Base-by-base conservation (phyloP, 257 asterid genomes). In the Przewalskia tangutica region DNA sequence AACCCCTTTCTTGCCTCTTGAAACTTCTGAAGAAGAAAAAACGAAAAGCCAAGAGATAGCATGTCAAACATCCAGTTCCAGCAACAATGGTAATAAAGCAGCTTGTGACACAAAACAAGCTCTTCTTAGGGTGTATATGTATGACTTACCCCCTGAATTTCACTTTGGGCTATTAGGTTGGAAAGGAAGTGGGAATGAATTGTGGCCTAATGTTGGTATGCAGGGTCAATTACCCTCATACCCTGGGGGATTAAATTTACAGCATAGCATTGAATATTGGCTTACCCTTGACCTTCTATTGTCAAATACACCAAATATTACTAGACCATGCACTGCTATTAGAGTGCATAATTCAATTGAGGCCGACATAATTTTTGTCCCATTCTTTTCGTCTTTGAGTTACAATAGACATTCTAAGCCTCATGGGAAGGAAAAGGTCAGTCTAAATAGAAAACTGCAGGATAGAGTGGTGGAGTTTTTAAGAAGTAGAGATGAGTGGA, bases 151-250 rank as follows among this genome's bases (percentile, higher is more conserved):
- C 38, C 90, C 91, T 8, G 89, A 91, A n/a, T 92, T 91, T 85
- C 98, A 94, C 89, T 94, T 94, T 55, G 97, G 98, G 53, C 81
- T 94, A 62, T 83, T 94, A 77, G 91, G 89, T 82, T 92, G 97
- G 95, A 83, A 73, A 9, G 90, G 87, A 77, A 70, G 9, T 32
- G 79, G 18, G 18, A 84, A 86, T 65, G 90, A 88, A 84, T 87
- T 81, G 17, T 92, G 98, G 98, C 98, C 97, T 85, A 82, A 42
- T 82, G 80, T 89, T 13, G 82, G 82, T 83, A 68, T 82, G 20
- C 81, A 56, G n/a, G 85, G 60, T 79, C 34, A 36, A 48, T 44
- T 89, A n/a, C 98, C 98, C 38, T 77, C 90, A 1, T 94, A 94
- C 85, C 97, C 95, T 0, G 97, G 98, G 13, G 97, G 97, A 13